Evolutionary conservation across 805 yeast genomes (phyloP), one percentile per base, ranked within the genome.

Genomic region (Saturnispora quitensis): DNA sequence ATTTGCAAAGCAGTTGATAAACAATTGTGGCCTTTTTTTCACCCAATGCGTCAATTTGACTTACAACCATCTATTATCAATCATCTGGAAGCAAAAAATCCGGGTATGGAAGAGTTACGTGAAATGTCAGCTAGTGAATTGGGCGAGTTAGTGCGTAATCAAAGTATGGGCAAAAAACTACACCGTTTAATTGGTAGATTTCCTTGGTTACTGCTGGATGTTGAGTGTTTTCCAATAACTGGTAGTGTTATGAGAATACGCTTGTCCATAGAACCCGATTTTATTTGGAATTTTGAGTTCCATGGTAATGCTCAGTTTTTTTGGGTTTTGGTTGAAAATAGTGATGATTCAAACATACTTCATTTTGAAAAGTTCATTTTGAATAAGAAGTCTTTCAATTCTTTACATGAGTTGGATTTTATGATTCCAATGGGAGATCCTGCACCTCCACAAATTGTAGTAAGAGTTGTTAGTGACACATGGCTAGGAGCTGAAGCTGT

Each of bases 351-450:
- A 0, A 76, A 76, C 53, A 80, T 93, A 34, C 66, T 90, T 13
- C 97, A 93, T 62, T 84, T 82, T 53, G 97, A 93, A 56, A 87
- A 82, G 63, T 77, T 89, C 56, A 78, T 89, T 24, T 64, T 93
- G 47, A 80, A 78, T 55, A 78, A 74, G 55, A 78, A 74, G 46
- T 82, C 80, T 55, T 62, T 81, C 62, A 70, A 69, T 5, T 68
- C 71, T 15, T 65, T 70, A 0, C 95, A 87, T 64, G 87, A 81
- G 59, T 71, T 90, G 72, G 97, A 91, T 60, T 89, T 91, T 60
- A 89, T 95, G 83, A 86, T 93, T 43, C 99, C 99, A 0, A 68
- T 90, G 50, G 72, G 85, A 3, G 95, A 88, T 60, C 96, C 96
- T 2, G 67, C 84, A n/a, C 97, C 97, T 0, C 82, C 91, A 0